A percentile compares a stretch with the other conserved stretches of the same genome.
Conservation (phyloP, 2,329 filamentous ascomycete genomes). For the Aureobasidium sp. region DNA sequence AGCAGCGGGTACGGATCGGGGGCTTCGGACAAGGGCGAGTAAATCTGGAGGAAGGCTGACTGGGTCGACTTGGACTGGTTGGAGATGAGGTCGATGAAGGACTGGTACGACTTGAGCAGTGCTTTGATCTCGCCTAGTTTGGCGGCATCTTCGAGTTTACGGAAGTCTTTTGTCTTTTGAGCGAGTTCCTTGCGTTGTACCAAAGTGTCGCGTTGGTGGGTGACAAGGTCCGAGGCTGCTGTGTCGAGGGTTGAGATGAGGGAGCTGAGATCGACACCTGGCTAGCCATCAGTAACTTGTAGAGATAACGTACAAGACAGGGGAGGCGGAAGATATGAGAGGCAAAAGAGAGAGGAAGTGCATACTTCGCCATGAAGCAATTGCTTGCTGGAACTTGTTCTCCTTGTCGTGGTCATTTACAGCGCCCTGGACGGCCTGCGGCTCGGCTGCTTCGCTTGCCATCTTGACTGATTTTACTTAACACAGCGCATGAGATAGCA, state of each 20-base stretch:
- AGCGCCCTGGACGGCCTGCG: constrained; percentile 8
- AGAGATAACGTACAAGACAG: no score
- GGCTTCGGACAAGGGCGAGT: constrained; percentile 87
- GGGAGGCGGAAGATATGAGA: constrained; percentile 5
- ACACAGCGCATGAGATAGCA: background rate
- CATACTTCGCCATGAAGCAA: constrained; percentile 89
- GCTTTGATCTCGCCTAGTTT: constrained; percentile 86
- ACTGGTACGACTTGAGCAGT: constrained; percentile 83
- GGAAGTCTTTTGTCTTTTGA: constrained; percentile 96
- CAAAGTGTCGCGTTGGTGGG: constrained; percentile 89
- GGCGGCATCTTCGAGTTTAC: constrained; percentile 80
- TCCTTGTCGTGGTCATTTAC: constrained; percentile 33
- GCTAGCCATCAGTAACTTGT: constrained; percentile 13
- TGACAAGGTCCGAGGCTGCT: constrained; percentile 89
- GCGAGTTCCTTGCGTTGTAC: constrained; percentile 93
- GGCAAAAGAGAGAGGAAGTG: background rate
- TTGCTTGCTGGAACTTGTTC: constrained; percentile 95
- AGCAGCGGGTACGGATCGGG: constrained; percentile 94
- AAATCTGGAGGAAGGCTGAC: constrained; percentile 87
- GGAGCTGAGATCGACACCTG: constrained; percentile 78
- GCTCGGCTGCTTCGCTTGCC: constrained; percentile 12
- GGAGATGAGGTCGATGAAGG: constrained; percentile 91
- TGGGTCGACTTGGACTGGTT: constrained; percentile 94
- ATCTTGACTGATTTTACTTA: background rate
- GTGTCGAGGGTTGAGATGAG: constrained; percentile 81